These are phyloP conservation scores for Cryomyces minteri DNA, from an alignment of 495 filamentous ascomycete genomes.

Conservation along the genomic window DNA sequence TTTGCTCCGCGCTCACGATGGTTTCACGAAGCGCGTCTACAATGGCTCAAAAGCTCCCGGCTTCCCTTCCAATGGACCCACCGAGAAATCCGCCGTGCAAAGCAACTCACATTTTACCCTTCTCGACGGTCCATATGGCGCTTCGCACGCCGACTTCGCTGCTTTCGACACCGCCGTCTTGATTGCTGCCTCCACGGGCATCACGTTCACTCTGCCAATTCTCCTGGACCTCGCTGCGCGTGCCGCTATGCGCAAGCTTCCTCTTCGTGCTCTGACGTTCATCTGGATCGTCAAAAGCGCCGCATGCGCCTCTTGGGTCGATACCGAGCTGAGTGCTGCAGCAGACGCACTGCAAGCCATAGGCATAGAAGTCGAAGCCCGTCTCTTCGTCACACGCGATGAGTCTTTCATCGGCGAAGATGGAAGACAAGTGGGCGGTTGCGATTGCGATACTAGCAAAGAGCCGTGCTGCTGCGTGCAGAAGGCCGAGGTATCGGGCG, in stretches of 20 bases:
- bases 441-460: conserved; percentile 2
- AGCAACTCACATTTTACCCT: too few species aligned
- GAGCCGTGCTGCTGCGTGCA: conserved; percentile 4
- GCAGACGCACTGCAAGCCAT: not conserved
- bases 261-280: conserved; percentile 1
- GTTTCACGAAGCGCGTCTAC: too few species aligned
- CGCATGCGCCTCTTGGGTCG: conserved; percentile 1
- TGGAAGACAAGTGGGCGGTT: conserved; percentile 1
- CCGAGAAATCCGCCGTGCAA: too few species aligned
- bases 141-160: too few species aligned
- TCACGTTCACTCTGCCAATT: conserved; percentile 5
- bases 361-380: conserved; percentile 2
- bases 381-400: conserved; percentile 3
- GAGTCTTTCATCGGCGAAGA: conserved; percentile 1
- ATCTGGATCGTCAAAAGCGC: conserved; percentile 6
- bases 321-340: conserved; percentile 1
- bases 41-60: too few species aligned
- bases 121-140: too few species aligned
- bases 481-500: not conserved
- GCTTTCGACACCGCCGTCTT: too few species aligned
- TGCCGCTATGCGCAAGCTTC: conserved; percentile 1
- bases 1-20: too few species aligned
- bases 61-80: too few species aligned
- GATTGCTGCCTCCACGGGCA: not conserved
- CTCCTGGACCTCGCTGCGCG: conserved; percentile 6